Base-by-base conservation (phyloP, 164 flowering plant genomes). In the Dillenia turbinata region DNA sequence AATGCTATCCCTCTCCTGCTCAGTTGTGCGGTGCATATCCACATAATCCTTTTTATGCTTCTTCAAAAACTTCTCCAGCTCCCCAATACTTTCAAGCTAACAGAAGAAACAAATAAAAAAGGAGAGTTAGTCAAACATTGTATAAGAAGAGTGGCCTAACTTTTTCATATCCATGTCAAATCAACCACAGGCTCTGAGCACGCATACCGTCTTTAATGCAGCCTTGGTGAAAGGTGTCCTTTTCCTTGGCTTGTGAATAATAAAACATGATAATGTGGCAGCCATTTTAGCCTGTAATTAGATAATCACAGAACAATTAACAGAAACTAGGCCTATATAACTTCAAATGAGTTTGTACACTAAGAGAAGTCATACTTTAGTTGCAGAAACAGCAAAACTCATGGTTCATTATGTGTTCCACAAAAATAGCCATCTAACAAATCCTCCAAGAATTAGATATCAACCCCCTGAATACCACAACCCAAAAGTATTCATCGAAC, bases 21-120 rank as follows among this genome's bases (percentile, higher is more conserved):
- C 92, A 66, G 94, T 89, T 4, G 96, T 86, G 8, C 99, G 96
- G 57, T 84, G 89, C 57, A 68, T 53, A 71, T 94, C 97, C 24
- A 86, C 81, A 75, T 91, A 94, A 75, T 92, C 97, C 73, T 88
- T 89, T 61, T 83, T 78, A 71, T 94, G 97, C 75, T 86, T 86
- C 72, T 71, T 54, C 62, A 94, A 73, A 70, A 88, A 94, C 64
- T 77, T 83, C 47, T 89, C 92, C 79, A 94, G 69, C 22, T 80
- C 82, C 64, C 74, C 83, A 66, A 94, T 91, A 75, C 96, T 89
- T 68, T 94, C 90, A 61, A 91, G 90, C 99, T 94, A 70, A 48
- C 19, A 26, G 1, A 2, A 26, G 40, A 63, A 60, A 64, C 8
- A 15, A n/a, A 19, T 19, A 52, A 67, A 14, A 12, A 48, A 49